phyloP scores from a whole-genome alignment of 148 eudicot species.

The Gaultheria prostrata region DNA sequence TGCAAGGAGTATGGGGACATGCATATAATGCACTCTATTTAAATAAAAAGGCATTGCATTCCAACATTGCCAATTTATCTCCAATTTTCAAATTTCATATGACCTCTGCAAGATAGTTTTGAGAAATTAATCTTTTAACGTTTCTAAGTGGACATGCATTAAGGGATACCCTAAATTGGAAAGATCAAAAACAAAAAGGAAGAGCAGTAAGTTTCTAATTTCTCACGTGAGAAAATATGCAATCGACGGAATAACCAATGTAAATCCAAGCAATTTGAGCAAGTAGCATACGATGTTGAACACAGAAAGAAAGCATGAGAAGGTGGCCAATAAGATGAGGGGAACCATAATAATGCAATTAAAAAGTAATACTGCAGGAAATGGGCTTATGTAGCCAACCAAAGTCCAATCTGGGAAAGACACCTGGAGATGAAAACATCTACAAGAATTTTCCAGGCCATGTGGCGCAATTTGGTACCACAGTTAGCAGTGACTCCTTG shows the following conservation, averaged over 20 bases:
- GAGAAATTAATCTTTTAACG: neutral
- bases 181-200: neutral
- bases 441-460: neutral
- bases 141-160: neutral
- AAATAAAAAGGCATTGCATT: neutral
- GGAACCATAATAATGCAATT: neutral
- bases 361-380: neutral
- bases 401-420: neutral
- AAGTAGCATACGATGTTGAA: neutral
- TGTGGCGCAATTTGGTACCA: neutral
- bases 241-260: neutral
- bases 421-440: neutral
- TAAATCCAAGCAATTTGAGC: neutral
- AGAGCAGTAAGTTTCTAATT: neutral
- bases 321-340: no score
- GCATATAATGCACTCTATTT: neutral
- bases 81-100: neutral
- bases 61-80: neutral
- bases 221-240: neutral
- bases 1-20: conserved; percentile 4
- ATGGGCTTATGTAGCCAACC: neutral
- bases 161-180: neutral
- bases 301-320: neutral
- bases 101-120: neutral
- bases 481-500: neutral